Conservation (phyloP, 371 early-diverging fungal species). For the Umbelopsis sp. region DNA sequence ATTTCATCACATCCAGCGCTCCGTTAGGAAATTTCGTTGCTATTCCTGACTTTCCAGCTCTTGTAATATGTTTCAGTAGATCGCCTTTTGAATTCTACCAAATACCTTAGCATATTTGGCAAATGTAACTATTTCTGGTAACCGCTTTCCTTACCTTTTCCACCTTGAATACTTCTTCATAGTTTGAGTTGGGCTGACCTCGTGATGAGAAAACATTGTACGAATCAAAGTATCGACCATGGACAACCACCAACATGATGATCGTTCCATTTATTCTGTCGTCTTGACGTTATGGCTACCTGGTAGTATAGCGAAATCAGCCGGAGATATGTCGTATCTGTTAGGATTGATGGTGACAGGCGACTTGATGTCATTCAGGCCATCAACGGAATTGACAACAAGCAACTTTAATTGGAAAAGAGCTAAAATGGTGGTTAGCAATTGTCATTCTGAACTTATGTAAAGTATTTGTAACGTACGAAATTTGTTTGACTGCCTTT, state of each 20-base stretch:
- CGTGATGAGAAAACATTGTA: not conserved
- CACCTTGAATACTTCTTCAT: not conserved
- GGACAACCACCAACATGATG: constrained; percentile 2
- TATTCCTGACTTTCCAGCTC: not conserved
- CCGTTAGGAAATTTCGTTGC: not conserved
- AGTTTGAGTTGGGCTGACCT: not conserved
- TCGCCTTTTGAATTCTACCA: not conserved
- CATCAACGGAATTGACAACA: not conserved
- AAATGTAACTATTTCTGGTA: not conserved
- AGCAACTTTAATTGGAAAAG: not conserved
- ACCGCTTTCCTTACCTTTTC: not conserved
- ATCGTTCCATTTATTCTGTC: not conserved
- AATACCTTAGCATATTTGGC: not conserved
- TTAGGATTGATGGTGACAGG: not conserved
- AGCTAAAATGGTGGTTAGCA: not conserved
- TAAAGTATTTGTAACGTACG: not conserved
- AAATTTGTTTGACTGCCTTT: not conserved
- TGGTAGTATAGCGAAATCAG: not conserved
- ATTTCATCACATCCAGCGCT: not conserved
- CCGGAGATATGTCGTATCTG: not conserved
- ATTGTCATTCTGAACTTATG: no score
- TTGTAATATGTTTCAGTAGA: not conserved
- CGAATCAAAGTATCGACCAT: not conserved
- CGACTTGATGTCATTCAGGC: not conserved
- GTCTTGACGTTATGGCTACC: not conserved